Evolutionary conservation across 345 rosid genomes (phyloP).

Genomic region (Euclidium syriacum): DNA sequence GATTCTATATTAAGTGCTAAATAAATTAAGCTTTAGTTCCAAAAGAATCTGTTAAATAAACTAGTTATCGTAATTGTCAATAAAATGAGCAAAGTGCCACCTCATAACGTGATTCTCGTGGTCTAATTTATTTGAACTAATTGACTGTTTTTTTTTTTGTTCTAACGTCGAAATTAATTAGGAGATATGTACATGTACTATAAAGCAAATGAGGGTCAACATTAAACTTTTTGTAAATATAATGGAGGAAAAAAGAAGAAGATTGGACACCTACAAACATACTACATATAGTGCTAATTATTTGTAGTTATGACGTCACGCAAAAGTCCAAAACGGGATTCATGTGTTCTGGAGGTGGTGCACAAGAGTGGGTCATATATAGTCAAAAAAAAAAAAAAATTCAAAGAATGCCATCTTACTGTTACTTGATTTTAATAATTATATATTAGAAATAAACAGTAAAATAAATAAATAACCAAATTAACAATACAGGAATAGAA

Average conservation of each 20-base stretch:
- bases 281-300: too few species aligned
- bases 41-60: not conserved
- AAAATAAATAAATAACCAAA: too few species aligned
- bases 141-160: not conserved
- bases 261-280: not conserved
- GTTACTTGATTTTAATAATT: not conserved
- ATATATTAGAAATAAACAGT: too few species aligned
- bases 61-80: not conserved
- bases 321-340: not conserved
- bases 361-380: slow-evolving; percentile 7
- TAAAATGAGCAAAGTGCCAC: not conserved
- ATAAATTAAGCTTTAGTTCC: not conserved
- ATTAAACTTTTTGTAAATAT: not conserved
- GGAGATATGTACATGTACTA: not conserved
- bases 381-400: not conserved
- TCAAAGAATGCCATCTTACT: not conserved
- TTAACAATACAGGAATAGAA: too few species aligned
- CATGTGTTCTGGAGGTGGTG: slow-evolving; percentile 6
- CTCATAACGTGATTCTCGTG: slow-evolving; percentile 18
- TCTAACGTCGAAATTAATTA: slow-evolving; percentile 2
- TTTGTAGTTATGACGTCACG: slow-evolving; percentile 1
- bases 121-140: not conserved
- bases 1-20: too few species aligned
- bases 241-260: not conserved
- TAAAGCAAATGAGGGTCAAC: not conserved